Evolutionary conservation across 306 rosid genomes (phyloP), one percentile per base, ranked within the genome.

Genomic region (Lablab purpureus): DNA sequence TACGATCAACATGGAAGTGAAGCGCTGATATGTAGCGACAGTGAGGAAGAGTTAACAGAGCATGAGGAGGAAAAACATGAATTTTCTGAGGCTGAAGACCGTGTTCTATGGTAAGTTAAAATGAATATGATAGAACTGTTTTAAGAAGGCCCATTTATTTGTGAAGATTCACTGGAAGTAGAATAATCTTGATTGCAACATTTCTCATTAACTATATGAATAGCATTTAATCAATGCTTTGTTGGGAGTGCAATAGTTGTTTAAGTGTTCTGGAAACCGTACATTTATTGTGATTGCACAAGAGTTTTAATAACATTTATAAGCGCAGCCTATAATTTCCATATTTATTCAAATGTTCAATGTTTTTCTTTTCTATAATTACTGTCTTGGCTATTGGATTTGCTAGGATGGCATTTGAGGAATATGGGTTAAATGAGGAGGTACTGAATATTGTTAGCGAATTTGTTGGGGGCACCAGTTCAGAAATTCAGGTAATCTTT

Each of bases 21-120:
- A 86, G 98, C 98, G 18, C 86, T 95, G 67, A 80, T 95, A 77
- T 95, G 97, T 60, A 95, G 99, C 79, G 99, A 93, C 87, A 95
- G 96, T 77, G 99, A 95, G 84, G 99, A 92, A 74, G 99, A 95
- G 83, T 55, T 78, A 78, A 75, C 92, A 37, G 99, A 92, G 85
- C 88, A 87, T 0, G 98, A 92, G 77, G 95, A 89, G 86, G 95
- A 82, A 80, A 92, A 91, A 69, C 92, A 86, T 82, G 97, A 93
- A 69, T 95, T 95, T 83, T 86, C 92, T 50, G 86, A 83, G 70
- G 90, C 85, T 27, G 99, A 95, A 86, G 99, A 95, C 80, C 93
- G 85, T 46, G 75, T 92, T 73, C 62, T 95, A 47, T 85, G 78
- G 99, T 92, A 88, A 81, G 92, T 86, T 74, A 75, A 67, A 67